Percentiles rank a stretch among this genome's conserved stretches.
Conservation (phyloP, 1,284 basidiomycete species). For the Puccinia triticina region DNA sequence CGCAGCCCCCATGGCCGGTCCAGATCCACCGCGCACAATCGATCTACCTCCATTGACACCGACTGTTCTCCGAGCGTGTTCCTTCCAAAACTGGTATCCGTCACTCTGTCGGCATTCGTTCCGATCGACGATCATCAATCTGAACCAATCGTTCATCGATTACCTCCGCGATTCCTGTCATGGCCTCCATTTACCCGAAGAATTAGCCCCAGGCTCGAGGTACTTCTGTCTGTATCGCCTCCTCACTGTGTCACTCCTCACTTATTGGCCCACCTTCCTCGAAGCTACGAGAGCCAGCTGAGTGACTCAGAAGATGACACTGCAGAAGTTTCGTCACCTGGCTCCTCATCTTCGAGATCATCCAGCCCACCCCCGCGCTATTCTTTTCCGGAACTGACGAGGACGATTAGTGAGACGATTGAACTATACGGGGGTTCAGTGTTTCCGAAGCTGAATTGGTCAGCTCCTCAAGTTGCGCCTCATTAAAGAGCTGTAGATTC, state of each 20-base stretch:
- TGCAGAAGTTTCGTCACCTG: slow-evolving; percentile 63
- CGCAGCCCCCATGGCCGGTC: neutral
- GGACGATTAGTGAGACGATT: slow-evolving; percentile 72
- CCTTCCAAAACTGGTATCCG: slow-evolving; percentile 87
- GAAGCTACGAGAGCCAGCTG: slow-evolving; percentile 62
- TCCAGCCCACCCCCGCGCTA: slow-evolving; percentile 60
- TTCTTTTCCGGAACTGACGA: slow-evolving; percentile 77
- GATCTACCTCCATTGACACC: slow-evolving; percentile 66
- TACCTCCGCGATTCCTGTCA: slow-evolving; percentile 72
- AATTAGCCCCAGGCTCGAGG: slow-evolving; percentile 64
- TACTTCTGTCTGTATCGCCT: slow-evolving; percentile 61
- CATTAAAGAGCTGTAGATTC: neutral
- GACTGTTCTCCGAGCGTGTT: slow-evolving; percentile 71
- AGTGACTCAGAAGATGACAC: slow-evolving; percentile 67
- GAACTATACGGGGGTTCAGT: slow-evolving; percentile 73
- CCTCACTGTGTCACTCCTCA: slow-evolving; percentile 61
- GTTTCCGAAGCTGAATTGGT: slow-evolving; percentile 95
- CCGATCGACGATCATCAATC: slow-evolving; percentile 76
- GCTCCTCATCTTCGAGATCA: slow-evolving; percentile 55
- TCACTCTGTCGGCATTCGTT: slow-evolving; percentile 72
- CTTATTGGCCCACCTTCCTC: slow-evolving; percentile 55
- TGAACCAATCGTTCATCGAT: slow-evolving; percentile 69
- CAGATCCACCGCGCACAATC: neutral
- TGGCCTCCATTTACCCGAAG: slow-evolving; percentile 78
- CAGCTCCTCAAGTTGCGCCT: slow-evolving; percentile 73